A percentile compares a stretch with the other conserved stretches of the same genome.
Evolutionary conservation across 1,284 basidiomycete genomes (phyloP).

Genomic region (Ustilago sp.): DNA sequence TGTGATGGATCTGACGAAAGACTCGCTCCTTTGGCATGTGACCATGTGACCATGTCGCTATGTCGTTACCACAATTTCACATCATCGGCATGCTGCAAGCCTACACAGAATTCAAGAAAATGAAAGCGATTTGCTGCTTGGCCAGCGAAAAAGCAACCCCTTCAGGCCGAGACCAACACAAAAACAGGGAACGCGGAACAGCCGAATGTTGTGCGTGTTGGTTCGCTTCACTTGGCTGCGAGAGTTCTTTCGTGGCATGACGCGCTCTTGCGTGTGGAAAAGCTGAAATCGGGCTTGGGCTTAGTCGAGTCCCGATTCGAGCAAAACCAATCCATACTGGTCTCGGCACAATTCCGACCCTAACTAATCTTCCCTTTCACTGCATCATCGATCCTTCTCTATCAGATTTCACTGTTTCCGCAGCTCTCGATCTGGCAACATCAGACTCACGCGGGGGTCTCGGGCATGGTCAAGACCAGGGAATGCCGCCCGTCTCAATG

Average conservation of each 20-base stretch:
- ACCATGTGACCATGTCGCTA: not conserved
- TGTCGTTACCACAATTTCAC: not conserved
- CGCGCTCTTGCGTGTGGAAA: not conserved
- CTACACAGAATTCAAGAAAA: not conserved
- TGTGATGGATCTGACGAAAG: not conserved
- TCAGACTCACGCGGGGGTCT: slow-evolving; percentile 1
- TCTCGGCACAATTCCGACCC: not conserved
- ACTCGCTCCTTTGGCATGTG: not conserved
- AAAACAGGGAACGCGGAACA: slow-evolving; percentile 1
- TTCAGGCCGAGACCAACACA: slow-evolving; percentile 29
- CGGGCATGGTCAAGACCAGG: slow-evolving; percentile 7
- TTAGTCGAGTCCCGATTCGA: not conserved
- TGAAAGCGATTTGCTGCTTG: slow-evolving; percentile 1
- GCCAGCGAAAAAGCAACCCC: slow-evolving; percentile 3
- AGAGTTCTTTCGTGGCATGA: not conserved
- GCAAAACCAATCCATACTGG: not conserved
- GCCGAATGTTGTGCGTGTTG: not conserved
- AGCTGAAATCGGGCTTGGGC: not conserved
- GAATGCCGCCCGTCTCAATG: slow-evolving; percentile 15
- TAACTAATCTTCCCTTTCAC: not conserved
- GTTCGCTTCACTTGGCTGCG: not conserved
- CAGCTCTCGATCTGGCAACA: not conserved
- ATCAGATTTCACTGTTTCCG: not conserved
- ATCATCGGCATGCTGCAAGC: slow-evolving; percentile 1
- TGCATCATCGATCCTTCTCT: not conserved